Evolutionary conservation across 2,329 filamentous ascomycete species (phyloP), one percentile per base, ranked within the genome.

Genomic region (Karstenula rhodostoma): DNA sequence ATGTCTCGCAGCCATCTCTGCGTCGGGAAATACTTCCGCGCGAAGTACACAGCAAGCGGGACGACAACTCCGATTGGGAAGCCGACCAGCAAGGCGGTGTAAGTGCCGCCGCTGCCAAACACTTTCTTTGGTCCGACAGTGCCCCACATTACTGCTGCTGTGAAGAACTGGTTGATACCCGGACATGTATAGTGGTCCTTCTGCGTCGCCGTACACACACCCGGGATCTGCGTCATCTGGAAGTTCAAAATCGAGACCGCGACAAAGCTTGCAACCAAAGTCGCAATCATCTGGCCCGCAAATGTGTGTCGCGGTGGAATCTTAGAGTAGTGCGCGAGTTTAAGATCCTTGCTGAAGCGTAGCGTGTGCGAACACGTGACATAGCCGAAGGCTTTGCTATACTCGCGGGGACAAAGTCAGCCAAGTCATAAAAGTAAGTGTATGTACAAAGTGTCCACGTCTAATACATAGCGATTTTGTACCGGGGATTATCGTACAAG

Each of bases 291-390:
- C 73, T 89, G 86, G 0, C 85, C 86, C 23, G 79, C 75, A 65
- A 89, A 89, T 3, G 86, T 85, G 32, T 87, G 82, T 12, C 84
- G 82, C 0, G 87, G 87, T 5, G 87, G 86, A 19, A 89, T 86
- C 77, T 87, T 87, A 76, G 86, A 81, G 72, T 87, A 87, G 57
- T 80, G 77, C 8, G 77, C 67, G 50, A 72, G 54, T 56, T 70
- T 72, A 23, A 71, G 56, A 50, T 72, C 69, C 15, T 63, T 59
- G 52, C 51, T 49, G 49, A 63, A 65, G n/a, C 53, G 51, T 5
- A 65, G 56, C 4, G 63, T 60, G 40, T 61, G 61, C 23, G 61
- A 32, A 42, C 50, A 57, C n/a, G 61, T 64, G 10, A 59, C 52
- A 32, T 59, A 64, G 22, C 56, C 62, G 17, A 59, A 62, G 8